Evolutionary conservation across 2,329 filamentous ascomycete species (phyloP), one percentile per base, ranked within the genome.

Genomic region (Colletotrichum plurivorum): DNA sequence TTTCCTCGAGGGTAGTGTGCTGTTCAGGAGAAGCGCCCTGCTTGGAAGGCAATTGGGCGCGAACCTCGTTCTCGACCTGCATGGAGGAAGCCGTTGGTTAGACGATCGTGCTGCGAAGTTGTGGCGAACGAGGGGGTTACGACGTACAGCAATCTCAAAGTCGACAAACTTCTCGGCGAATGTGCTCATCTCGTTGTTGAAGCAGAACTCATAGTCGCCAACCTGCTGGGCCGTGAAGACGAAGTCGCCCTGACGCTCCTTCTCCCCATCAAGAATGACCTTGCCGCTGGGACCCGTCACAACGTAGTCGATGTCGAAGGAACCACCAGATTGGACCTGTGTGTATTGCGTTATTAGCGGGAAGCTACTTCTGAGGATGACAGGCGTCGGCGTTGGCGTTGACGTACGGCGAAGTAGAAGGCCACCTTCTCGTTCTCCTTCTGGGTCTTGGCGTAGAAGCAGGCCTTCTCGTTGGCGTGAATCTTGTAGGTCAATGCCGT

Each of bases 81-180:
- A 57, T 52, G 5, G 18, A 15, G 12, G 16, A 27, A 7, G 18
- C 18, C 4, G 60, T 43, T 36, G 41, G 41, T 75, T 22, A 76
- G 71, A 63, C 69, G 31, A 36, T 10, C 18, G 49, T 13, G 55
- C 25, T 18, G 10, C 48, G 2, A 41, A 41, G 6, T n/a, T 22
- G 9, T 67, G 69, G n/a, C 46, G 12, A 49, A 53, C 76, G 27
- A 46, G 27, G 41, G 48, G 57, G 18, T 1, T 13, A 49, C 41
- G 61, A 83, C 92, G 71, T 85, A 96, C 95, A 71, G 95, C 89
- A 78, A 99, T 97, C 84, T 99, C 96, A 78, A 99, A 98, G 81
- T 99, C 96, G 72, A 99, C 95, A 79, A 94, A 91, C 85, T 99
- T 99, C 84, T 99, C 96, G 60, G 95, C 92, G 79, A 97, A 98